Evolutionary conservation across 805 yeast genomes (phyloP).

Genomic region (Candida corydali): DNA sequence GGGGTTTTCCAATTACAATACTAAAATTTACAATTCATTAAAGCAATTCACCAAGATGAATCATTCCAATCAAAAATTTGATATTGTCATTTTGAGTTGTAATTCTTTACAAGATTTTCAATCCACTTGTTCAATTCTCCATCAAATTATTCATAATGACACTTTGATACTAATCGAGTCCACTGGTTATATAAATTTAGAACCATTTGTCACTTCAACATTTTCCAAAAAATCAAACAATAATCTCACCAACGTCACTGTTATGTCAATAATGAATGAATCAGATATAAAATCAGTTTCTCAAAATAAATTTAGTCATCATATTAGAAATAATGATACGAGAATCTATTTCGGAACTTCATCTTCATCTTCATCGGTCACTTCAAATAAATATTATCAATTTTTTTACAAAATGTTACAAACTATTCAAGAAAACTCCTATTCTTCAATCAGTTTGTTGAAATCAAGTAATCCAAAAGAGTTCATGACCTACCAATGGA

Average conservation of each 20-base stretch:
- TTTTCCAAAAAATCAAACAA: constrained; percentile 28
- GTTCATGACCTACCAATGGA: constrained; percentile 77
- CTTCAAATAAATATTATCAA: constrained; percentile 16
- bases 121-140: constrained; percentile 19
- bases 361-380: constrained; percentile 11
- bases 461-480: constrained; percentile 51
- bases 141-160: constrained; percentile 24
- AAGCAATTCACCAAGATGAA: constrained; percentile 9
- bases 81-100: constrained; percentile 32
- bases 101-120: constrained; percentile 39
- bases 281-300: constrained; percentile 45
- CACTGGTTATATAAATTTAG: constrained; percentile 68
- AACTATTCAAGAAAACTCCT: constrained; percentile 28
- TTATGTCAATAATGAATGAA: constrained; percentile 54
- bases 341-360: constrained; percentile 41
- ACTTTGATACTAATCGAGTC: constrained; percentile 63
- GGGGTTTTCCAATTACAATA: constrained; percentile 10
- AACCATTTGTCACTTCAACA: constrained; percentile 57
- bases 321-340: constrained; percentile 37
- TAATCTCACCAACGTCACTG: constrained; percentile 19
- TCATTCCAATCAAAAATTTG: constrained; percentile 23
- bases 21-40: constrained; percentile 10
- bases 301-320: constrained; percentile 24
- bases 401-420: constrained; percentile 29
- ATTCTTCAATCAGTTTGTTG: constrained; percentile 41